Evolutionary conservation across 306 rosid genomes (phyloP).

Genomic region (Cicer chorassanicum): DNA sequence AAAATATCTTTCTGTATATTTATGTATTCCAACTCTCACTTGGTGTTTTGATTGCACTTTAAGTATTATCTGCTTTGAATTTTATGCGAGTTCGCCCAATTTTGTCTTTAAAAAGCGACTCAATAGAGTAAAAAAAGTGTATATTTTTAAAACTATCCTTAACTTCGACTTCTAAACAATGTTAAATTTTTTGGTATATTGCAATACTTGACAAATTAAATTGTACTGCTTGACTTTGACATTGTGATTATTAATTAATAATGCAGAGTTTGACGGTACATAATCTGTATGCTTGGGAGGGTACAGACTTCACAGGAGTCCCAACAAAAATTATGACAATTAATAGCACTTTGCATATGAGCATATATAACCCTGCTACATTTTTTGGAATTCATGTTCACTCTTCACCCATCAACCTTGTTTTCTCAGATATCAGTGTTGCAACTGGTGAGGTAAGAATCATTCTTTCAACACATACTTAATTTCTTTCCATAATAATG

Average conservation of each 20-base stretch:
- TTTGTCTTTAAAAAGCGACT: too few species aligned
- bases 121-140: too few species aligned
- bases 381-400: conserved; percentile 88
- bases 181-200: too few species aligned
- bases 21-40: too few species aligned
- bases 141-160: too few species aligned
- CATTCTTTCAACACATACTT: neutral
- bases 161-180: too few species aligned
- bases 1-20: too few species aligned
- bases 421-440: conserved; percentile 73
- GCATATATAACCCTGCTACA: conserved; percentile 83
- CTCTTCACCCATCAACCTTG: conserved; percentile 71
- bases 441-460: conserved; percentile 80
- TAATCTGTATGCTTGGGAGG: conserved; percentile 77
- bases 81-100: too few species aligned
- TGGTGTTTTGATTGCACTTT: too few species aligned
- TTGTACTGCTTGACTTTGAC: neutral
- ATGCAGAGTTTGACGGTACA: conserved; percentile 77
- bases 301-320: conserved; percentile 83
- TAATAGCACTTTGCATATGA: conserved; percentile 71
- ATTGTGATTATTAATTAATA: conserved; percentile 18
- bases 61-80: too few species aligned
- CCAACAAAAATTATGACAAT: conserved; percentile 80
- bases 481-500: too few species aligned
- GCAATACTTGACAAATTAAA: too few species aligned